Evolutionary conservation across 2,329 filamentous ascomycete genomes (phyloP), one percentile per base, ranked within the genome.

Genomic region (Trichophyton mentagrophytes): DNA sequence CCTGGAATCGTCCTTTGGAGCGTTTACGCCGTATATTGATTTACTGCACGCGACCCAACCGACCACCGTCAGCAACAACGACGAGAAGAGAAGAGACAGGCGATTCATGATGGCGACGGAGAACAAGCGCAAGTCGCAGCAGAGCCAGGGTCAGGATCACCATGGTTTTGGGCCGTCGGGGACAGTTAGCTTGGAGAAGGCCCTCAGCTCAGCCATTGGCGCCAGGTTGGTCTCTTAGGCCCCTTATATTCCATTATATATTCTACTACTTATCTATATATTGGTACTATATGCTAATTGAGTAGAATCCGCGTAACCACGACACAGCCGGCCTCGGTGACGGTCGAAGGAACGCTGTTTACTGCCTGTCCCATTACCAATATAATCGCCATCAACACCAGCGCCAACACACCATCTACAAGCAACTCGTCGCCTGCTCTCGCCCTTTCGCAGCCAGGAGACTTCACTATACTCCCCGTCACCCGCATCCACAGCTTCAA

Each of bases 381-480:
- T 66, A 74, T 85, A 61, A 75, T 86, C 66, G 82, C 80, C 51
- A 78, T 86, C 71, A 82, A 84, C 71, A 82, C 79, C 71, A 82
- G 84, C 71, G 82, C 79, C 17, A 70, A 69, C 64, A 67, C 65
- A 42, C 60, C 69, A 17, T 66, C 69, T 6, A 30, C 27, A 55
- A 71, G 71, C 58, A 64, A 67, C 11, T 60, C 42, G 22, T 55
- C 60, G 7, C 51, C 58, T 25, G 57, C 51, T 7, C 71, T 71
- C 17, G 71, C 72, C 60, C 71, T 71, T 60, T 64, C 71, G 0
- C 74, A 76, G 59, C 73, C 77, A 4, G 79, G 80, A 61, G 78
- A 84, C 68, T 85, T 83, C 69, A 82, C 80, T 66, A 77, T 85
- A 68, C 79, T 86, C 61, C 81, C 82, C 2, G 76, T 85, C 64